Base-by-base conservation (phyloP, 129 eudicot species). In the Tagetes erecta region DNA sequence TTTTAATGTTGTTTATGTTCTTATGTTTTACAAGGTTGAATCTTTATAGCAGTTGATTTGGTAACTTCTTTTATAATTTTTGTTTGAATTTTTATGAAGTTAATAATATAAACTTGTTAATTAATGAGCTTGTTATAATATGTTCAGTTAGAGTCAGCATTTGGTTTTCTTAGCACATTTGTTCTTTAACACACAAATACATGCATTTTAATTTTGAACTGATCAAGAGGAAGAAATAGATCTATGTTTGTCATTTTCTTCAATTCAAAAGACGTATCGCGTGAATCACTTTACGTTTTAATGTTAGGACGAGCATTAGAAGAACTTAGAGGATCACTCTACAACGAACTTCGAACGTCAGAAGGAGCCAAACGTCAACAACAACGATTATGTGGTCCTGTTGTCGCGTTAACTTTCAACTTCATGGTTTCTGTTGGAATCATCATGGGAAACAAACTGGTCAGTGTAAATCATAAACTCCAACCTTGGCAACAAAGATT, bases 301-400 rank as follows among this genome's bases (percentile, higher is more conserved):
- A 49, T 69, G 55, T 62, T 69, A 88, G 95, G 81, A 11, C 82
- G 91, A 50, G 84, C 87, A 6, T 41, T 91, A 80, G 97, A 91
- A 81, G 97, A 91, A 68, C 76, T 86, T 69, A 80, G 92, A 86
- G 86, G 88, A 41, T 62, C 86, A 59, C 84, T 91, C 50, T 91
- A 88, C 71, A 86, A 80, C 49, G 97, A 88, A 50, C 83, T 88
- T 38, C 80, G 87, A 40, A 88, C 95, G 34, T 80, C 90, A 64
- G 95, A 88, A 80, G 92, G 95, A 42, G 97, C 97, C 57, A 91
- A 84, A 70, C 86, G 92, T 6, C 92, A 86, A 55, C 97, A 91
- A 50, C 97, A 91, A 78, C 83, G 97, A 51, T 42, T 80, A 58
- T 91, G 97, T 51, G 95, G 97, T 36, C 97, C 95, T 11, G 65